Percentiles rank a stretch among this genome's conserved stretches.
Conservation (phyloP, 2,329 filamentous ascomycete species). For the Talaromyces islandicus region DNA sequence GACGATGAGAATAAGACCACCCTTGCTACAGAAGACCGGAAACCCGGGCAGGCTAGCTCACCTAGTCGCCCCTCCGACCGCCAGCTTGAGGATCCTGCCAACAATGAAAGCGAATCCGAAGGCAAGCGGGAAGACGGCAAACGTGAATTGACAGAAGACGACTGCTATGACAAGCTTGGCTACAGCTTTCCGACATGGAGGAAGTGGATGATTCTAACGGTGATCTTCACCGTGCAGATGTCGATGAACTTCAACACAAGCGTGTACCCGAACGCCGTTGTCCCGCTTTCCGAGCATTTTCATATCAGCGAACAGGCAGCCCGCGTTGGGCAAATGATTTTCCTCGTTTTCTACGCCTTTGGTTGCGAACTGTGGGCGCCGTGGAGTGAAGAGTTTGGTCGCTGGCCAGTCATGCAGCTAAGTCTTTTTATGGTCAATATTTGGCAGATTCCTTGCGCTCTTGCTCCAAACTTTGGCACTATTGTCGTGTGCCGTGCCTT, state of each 20-base stretch:
- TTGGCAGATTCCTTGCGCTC: slow-evolving; percentile 4
- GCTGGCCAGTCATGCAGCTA: slow-evolving; percentile 66
- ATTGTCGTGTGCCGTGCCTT: slow-evolving; percentile 62
- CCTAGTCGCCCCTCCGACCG: background rate
- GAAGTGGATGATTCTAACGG: slow-evolving; percentile 64
- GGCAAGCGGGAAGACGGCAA: slow-evolving; percentile 16
- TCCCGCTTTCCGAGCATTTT: slow-evolving; percentile 60
- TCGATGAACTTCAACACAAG: slow-evolving; percentile 75
- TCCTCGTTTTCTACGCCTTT: slow-evolving; percentile 72
- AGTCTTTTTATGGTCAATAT: slow-evolving; percentile 16
- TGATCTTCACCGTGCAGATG: slow-evolving; percentile 65
- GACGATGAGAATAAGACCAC: background rate
- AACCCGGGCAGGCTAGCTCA: background rate
- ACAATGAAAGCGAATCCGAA: background rate
- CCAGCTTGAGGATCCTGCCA: background rate
- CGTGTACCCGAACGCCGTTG: slow-evolving; percentile 62
- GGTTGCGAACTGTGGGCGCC: slow-evolving; percentile 83
- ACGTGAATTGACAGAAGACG: slow-evolving; percentile 43
- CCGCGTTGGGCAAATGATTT: slow-evolving; percentile 66
- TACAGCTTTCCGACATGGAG: slow-evolving; percentile 55
- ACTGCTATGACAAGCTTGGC: slow-evolving; percentile 61
- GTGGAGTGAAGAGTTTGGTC: slow-evolving; percentile 75
- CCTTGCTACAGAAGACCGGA: background rate
- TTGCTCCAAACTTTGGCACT: slow-evolving; percentile 17
- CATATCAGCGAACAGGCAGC: slow-evolving; percentile 60